Evolutionary conservation across 139 green algal species (phyloP).

Genomic region (Micractinium conductrix): DNA sequence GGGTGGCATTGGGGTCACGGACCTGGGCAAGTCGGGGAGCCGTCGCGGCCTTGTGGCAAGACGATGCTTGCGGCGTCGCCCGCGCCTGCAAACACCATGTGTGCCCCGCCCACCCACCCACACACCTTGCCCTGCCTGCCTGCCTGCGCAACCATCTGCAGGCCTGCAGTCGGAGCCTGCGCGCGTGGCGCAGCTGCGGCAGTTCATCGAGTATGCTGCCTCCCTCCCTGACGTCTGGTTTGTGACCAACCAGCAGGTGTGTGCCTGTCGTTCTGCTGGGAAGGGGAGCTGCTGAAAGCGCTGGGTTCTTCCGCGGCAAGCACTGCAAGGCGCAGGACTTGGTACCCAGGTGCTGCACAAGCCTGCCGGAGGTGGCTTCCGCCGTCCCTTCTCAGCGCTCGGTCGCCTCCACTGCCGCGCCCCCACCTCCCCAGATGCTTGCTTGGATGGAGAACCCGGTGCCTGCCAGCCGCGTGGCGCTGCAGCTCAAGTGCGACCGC

Average conservation of each 20-base stretch:
- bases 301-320: not conserved
- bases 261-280: not conserved
- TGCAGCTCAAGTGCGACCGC: not conserved
- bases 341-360: too few species aligned
- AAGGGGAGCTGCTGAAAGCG: not conserved
- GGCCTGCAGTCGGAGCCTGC: constrained; percentile 3
- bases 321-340: too few species aligned
- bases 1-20: too few species aligned
- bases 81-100: not conserved
- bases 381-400: not conserved
- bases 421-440: not conserved
- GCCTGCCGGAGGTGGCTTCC: too few species aligned
- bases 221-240: constrained; percentile 13
- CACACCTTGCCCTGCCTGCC: not conserved
- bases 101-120: too few species aligned
- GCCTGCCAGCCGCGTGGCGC: not conserved
- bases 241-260: constrained; percentile 29
- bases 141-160: not conserved
- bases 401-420: not conserved
- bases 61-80: too few species aligned
- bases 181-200: not conserved
- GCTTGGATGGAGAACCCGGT: constrained; percentile 25
- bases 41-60: too few species aligned
- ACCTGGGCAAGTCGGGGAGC: too few species aligned
- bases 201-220: constrained; percentile 18